Base-by-base conservation (phyloP, 257 asterid genomes). In the Rauvolfia tetraphylla region DNA sequence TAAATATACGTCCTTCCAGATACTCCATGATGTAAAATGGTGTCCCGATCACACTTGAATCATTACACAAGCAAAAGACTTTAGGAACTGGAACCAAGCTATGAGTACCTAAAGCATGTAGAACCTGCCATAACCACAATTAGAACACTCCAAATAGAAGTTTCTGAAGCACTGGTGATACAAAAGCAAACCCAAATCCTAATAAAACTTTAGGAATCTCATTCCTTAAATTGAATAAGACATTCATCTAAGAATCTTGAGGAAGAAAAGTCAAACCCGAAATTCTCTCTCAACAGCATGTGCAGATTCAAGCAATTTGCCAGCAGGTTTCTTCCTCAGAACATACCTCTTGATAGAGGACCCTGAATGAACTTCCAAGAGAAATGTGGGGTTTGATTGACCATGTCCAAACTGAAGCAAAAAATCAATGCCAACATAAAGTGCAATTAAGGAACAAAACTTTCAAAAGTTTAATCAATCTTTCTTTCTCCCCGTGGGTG, bases 11-110 rank as follows among this genome's bases (percentile, higher is more conserved):
- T 67, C 98, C 99, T 87, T 95, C 98, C 39, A 95, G 81, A 82
- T 87, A 95, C 87, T 92, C 98, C 99, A 92, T 95, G 74, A 95
- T 90, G 90, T 95, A 95, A 84, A 95, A 95, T 38, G 98, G 93
- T 59, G 97, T 94, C 77, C 98, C 98, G 22, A 94, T 89, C 81
- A 94, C 87, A 70, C 88, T 88, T 39, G 96, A 80, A 78, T 94
- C 97, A 8, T 87, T 87, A 88, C 98, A 92, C 83, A 94, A 82
- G 83, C 96, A 94, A 87, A 81, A 90, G 22, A 90, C 98, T 82
- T 89, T 92, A 38, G 98, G 98, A 77, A 92, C 99, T 0, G 98
- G 99, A 79, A 95, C 97, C 84, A 79, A 63, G 11, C 96, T 89
- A 75, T 82, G 86, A 73, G 89, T 82, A 68, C 98, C 89, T 80